Percentiles rank a stretch among this genome's conserved stretches.
Evolutionary conservation across 352 stramenopile species (phyloP).

Genomic region (Pythium biforme): DNA sequence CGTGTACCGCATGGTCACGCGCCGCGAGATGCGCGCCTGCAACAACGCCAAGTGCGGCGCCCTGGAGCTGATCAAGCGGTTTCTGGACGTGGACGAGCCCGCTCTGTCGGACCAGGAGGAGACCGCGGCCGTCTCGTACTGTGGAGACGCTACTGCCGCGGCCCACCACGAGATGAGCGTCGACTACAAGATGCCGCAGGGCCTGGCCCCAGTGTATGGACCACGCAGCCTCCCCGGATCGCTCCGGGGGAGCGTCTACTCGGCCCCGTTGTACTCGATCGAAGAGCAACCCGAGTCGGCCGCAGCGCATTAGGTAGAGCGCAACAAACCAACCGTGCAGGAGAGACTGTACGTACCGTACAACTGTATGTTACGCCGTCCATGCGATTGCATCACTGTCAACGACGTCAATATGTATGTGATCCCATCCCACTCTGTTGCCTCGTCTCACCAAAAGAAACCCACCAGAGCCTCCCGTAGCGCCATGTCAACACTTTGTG

Average conservation of each 20-base stretch:
- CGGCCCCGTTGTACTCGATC: conserved; percentile 7
- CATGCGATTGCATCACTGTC: too few species aligned
- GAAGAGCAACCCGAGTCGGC: conserved; percentile 1
- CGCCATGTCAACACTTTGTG: too few species aligned
- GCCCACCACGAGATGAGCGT: background rate
- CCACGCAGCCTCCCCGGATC: background rate
- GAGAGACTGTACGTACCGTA: too few species aligned
- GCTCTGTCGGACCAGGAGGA: background rate
- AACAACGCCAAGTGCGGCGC: conserved; percentile 49
- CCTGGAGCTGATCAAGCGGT: conserved; percentile 42
- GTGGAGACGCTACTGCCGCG: background rate
- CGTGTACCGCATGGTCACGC: conserved; percentile 41
- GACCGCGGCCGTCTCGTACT: background rate
- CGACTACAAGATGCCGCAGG: background rate
- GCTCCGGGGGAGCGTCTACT: background rate
- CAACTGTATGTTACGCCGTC: too few species aligned
- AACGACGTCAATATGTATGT: background rate
- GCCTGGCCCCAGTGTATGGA: background rate
- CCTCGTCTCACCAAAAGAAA: background rate
- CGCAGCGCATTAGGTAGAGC: background rate
- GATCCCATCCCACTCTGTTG: too few species aligned
- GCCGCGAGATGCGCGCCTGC: conserved; percentile 55
- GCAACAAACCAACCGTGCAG: too few species aligned
- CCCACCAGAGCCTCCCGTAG: too few species aligned
- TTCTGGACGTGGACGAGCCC: conserved; percentile 33